Percentiles rank a stretch among this genome's conserved stretches.
phyloP scores from a whole-genome alignment of 2,329 filamentous ascomycete species.

The Scedosporium minutisporum region DNA sequence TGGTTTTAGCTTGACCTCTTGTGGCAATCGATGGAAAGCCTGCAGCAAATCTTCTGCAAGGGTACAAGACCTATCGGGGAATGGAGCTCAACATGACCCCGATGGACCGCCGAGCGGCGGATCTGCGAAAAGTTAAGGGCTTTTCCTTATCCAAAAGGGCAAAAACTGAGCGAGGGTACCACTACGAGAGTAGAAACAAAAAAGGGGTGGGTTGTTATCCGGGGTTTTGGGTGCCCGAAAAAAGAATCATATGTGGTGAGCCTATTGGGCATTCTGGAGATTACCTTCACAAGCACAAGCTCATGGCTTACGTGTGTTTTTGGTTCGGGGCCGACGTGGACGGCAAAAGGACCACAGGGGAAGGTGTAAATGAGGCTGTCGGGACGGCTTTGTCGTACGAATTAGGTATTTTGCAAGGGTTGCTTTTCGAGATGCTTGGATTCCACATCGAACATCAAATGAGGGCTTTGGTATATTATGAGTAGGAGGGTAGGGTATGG shows the following conservation, averaged over 20 bases:
- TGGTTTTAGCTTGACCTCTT: neutral
- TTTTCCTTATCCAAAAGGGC: neutral
- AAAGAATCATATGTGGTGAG: neutral
- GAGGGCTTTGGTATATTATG: no score
- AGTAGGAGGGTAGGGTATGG: neutral
- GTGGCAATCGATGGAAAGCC: neutral
- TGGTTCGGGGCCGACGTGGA: neutral
- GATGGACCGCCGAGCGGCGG: neutral
- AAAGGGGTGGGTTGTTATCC: neutral
- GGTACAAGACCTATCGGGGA: neutral
- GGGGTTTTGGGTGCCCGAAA: neutral
- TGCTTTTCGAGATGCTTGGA: neutral
- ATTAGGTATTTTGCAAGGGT: neutral
- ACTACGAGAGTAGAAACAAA: no score
- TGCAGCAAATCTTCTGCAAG: neutral
- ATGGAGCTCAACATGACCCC: neutral
- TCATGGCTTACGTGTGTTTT: neutral
- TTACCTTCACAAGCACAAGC: neutral
- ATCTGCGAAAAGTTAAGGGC: neutral
- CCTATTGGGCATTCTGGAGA: neutral
- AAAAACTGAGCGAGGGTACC: neutral
- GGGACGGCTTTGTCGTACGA: no score
- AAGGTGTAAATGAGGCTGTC: neutral
- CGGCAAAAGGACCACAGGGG: neutral
- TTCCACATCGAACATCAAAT: no score